Conservation (phyloP, 805 yeast genomes). For the Barnettozyma wickerhamii region DNA sequence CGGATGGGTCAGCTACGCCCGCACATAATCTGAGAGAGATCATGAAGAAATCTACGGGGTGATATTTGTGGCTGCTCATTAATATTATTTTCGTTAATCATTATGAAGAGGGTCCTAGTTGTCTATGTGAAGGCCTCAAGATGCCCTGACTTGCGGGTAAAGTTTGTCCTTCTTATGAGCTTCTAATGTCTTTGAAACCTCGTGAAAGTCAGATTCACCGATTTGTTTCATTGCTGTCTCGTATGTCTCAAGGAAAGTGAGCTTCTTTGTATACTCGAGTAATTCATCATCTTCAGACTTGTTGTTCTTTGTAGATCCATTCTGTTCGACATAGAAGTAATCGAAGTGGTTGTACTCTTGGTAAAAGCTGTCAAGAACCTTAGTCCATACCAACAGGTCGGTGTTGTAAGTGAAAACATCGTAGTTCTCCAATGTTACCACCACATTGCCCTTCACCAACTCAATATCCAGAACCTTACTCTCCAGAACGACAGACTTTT, state of each 20-base stretch:
- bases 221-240: slow-evolving; percentile 9
- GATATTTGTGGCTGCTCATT: background rate
- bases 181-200: slow-evolving; percentile 2
- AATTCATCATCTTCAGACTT: background rate
- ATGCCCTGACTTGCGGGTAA: slow-evolving; percentile 6
- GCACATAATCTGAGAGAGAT: slow-evolving; percentile 36
- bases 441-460: slow-evolving; percentile 35
- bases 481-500: slow-evolving; percentile 18
- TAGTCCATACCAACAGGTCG: slow-evolving; percentile 43
- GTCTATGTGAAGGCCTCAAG: background rate
- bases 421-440: slow-evolving; percentile 34
- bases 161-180: slow-evolving; percentile 1
- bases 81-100: background rate
- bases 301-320: background rate
- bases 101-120: background rate
- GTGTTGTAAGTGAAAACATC: slow-evolving; percentile 41
- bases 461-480: slow-evolving; percentile 30
- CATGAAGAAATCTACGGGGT: slow-evolving; percentile 10
- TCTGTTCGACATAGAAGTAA: slow-evolving; percentile 17
- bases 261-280: slow-evolving; percentile 9
- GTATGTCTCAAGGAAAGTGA: slow-evolving; percentile 20
- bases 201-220: background rate
- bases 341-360: slow-evolving; percentile 12
- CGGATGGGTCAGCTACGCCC: slow-evolving; percentile 56
- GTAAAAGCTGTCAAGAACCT: slow-evolving; percentile 34